Evolutionary conservation across 2,329 filamentous ascomycete genomes (phyloP), one percentile per base, ranked within the genome.

Genomic region (Neoascochyta sp.): DNA sequence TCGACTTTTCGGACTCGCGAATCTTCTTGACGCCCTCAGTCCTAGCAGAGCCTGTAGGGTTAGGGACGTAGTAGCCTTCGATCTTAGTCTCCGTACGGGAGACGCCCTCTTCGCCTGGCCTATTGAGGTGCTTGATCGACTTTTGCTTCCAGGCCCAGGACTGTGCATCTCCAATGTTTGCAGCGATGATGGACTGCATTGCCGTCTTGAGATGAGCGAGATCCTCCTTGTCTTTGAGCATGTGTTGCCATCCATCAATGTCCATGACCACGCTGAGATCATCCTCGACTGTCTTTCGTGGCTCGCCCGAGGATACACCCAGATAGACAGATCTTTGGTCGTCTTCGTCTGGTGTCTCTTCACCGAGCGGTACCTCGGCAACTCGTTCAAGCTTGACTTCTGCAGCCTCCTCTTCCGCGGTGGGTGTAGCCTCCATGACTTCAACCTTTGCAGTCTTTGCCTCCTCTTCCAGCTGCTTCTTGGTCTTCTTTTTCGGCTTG

Each of bases 21-120:
- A 98, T 96, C 70, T 90, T 94, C 70, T 93, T 90, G 52, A 88
- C 81, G 16, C 88, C 89, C 66, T 98, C 89, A 0, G 92, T 95
- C 34, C 92, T 79, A 34, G 92, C 92, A 48, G 80, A 85, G 18
- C 92, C 92, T 7, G 87, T 87, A 1, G 74, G 41, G 46, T 95
- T 98, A 0, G 86, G 80, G 22, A 95, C 86, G 55, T 95, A 96
- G 54, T 83, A 81, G 21, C 78, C 79, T 41, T 74, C 65, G 35
- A 83, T 80, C 43, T 69, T 70, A 15, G 74, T 70, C 38, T 70
- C 66, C 12, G 66, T 64, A 24, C 68, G 68, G 13, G 71, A 67
- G n/a, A 71, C 65, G 6, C 78, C 78, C 44, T 65, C 63, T 27
- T 71, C 64, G 14, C 74, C 76, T 26, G 70, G 67, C 20, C 70